A percentile compares a stretch with the other conserved stretches of the same genome.
Conservation (phyloP, 768 basidiomycete genomes). For the Podaxis sp. region DNA sequence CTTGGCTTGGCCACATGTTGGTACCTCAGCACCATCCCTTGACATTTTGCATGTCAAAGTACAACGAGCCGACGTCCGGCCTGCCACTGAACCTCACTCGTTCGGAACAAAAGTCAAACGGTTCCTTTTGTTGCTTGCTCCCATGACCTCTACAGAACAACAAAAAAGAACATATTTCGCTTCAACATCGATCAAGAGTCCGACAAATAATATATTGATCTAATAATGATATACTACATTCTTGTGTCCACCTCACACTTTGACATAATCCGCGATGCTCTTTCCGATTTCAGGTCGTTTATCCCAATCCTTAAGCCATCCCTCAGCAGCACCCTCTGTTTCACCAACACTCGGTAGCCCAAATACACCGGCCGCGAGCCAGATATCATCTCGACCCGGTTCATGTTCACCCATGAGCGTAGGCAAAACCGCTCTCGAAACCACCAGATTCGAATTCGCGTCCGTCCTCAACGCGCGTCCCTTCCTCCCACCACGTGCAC, state of each 20-base stretch:
- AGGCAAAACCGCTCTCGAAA: constrained; percentile 65
- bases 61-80: too few relatives aligned
- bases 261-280: background rate
- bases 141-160: too few relatives aligned
- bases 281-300: constrained; percentile 34
- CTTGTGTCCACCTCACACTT: background rate
- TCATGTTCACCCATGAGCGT: constrained; percentile 53
- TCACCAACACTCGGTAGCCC: constrained; percentile 47
- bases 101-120: too few relatives aligned
- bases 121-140: too few relatives aligned
- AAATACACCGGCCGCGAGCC: constrained; percentile 69
- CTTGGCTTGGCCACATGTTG: background rate
- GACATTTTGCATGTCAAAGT: too few relatives aligned
- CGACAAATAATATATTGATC: too few relatives aligned
- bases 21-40: background rate
- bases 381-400: constrained; percentile 40
- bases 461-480: constrained; percentile 59
- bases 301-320: constrained; percentile 50
- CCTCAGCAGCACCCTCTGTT: constrained; percentile 35
- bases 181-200: too few relatives aligned
- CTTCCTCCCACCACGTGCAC: constrained; percentile 24
- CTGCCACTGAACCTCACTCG: too few relatives aligned
- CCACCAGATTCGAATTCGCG: constrained; percentile 72
- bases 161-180: too few relatives aligned
- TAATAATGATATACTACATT: background rate